These are phyloP conservation scores for Phoma sp. DNA, from an alignment of 2,329 filamentous ascomycete genomes.

Conservation along the genomic window DNA sequence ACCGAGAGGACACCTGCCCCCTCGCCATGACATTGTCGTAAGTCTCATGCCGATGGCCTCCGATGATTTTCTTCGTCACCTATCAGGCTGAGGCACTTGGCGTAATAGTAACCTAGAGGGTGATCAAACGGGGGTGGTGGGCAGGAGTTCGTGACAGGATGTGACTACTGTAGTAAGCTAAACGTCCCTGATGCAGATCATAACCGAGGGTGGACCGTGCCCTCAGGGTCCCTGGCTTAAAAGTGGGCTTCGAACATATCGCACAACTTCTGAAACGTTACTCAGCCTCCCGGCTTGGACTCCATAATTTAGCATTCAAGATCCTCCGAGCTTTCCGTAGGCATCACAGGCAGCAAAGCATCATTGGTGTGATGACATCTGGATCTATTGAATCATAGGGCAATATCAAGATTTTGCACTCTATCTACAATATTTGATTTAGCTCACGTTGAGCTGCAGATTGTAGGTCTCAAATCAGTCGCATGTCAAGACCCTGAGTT, in stretches of 20 bases:
- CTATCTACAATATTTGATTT: not conserved
- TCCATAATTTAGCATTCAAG: constrained; percentile 7
- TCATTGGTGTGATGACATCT: not conserved
- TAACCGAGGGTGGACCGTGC: constrained; percentile 28
- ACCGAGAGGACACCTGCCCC: not conserved
- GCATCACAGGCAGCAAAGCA: not conserved
- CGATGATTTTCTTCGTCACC: not conserved
- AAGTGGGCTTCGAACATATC: constrained; percentile 23
- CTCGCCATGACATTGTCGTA: not conserved
- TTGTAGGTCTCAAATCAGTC: not conserved
- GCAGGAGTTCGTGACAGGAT: constrained; percentile 20
- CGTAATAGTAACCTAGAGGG: constrained; percentile 6
- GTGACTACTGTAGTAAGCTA: constrained; percentile 18
- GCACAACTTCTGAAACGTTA: constrained; percentile 29
- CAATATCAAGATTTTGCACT: not conserved
- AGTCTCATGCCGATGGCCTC: not conserved
- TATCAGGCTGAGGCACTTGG: constrained; percentile 4
- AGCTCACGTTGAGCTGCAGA: not conserved
- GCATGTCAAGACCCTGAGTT: constrained; percentile 7
- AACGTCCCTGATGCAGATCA: constrained; percentile 26
- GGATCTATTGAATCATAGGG: not conserved
- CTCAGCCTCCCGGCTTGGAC: constrained; percentile 13
- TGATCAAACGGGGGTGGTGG: constrained; percentile 14
- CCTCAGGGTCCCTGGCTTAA: constrained; percentile 15
- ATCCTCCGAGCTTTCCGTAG: not conserved